Base-by-base conservation (phyloP, 495 filamentous ascomycete species). In the Schizothecium vesticola region DNA sequence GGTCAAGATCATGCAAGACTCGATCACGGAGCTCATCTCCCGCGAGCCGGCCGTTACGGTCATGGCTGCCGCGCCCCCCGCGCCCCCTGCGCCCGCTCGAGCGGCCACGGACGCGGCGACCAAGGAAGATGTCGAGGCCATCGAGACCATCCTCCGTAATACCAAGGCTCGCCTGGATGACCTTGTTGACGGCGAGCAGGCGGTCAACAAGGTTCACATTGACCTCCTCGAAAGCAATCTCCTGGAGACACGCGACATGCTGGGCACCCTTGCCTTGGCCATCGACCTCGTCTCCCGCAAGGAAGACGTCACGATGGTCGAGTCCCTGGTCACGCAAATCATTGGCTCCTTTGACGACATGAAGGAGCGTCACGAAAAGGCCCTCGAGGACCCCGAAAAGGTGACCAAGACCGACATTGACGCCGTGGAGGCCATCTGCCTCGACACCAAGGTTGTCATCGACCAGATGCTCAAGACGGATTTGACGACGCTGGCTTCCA, bases 111-210 rank as follows among this genome's bases (percentile, higher is more conserved):
- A 82, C 63, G 51, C 74, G 3, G 87, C 87, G 24, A 85, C 83
- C 25, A 88, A 86, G 74, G 91, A 94, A 67, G 92, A 97, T 71
- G 90, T 90, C 3, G 87, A 92, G 67, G 91, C 90, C n/a, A 92
- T 97, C 65, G 93, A 97, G 76, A 93, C 89, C 0, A 85, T 97
- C 59, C 85, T 97, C 24, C 86, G 89, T 60, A 94, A 93, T 74
- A 92, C 91, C 22, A 96, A 96, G 71, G 85, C 89, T 11, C 88
- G 90, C 61, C 81, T 97, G 56, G 93, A 97, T 36, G 92, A 93
- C 33, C 79, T 95, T 57, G 82, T 83, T 21, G 86, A 93, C 57
- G 87, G 91, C 21, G 83, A 86, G 36, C 79, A 86, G 65, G 79
- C 77, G 1, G 88, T 90, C 5, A 89, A 73, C 64, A 91, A 92